These are phyloP conservation scores for Delonix regia DNA, from an alignment of 306 rosid genomes.

Conservation along the genomic window DNA sequence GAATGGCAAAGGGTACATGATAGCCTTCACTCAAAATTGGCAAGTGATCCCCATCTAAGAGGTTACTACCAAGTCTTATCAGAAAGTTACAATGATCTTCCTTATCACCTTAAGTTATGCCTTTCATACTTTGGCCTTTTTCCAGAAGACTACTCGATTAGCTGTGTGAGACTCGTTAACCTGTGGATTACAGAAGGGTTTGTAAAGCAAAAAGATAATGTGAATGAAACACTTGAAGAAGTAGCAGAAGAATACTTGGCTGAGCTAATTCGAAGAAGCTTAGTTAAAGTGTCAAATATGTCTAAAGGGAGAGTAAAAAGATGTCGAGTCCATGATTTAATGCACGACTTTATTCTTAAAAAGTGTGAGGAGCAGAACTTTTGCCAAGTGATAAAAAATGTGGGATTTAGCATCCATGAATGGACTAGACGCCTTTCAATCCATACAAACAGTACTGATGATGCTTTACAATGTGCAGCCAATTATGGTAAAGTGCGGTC, in stretches of 20 bases:
- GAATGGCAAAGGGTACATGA: constrained; percentile 17
- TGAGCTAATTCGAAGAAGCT: background rate
- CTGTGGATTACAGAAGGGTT: constrained; percentile 20
- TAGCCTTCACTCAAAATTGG: background rate
- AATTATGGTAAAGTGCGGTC: background rate
- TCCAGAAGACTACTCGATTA: background rate
- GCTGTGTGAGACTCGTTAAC: background rate
- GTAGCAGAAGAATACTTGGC: background rate
- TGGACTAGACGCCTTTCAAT: constrained; percentile 4
- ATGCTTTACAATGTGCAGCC: background rate
- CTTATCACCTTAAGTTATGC: constrained; percentile 24
- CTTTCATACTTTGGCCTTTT: constrained; percentile 25
- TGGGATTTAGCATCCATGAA: background rate
- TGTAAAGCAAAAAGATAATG: background rate
- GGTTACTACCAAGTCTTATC: background rate
- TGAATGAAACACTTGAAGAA: background rate
- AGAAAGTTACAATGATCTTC: constrained; percentile 25
- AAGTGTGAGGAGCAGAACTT: background rate
- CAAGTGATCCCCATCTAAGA: constrained; percentile 20
- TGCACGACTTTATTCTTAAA: background rate
- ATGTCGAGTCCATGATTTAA: background rate
- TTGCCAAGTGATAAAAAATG: background rate
- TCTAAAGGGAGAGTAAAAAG: background rate
- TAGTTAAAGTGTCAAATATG: background rate
- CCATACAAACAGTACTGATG: background rate